Evolutionary conservation across 106 monocot species (phyloP), one percentile per base, ranked within the genome.

Genomic region (Gastrodia elata): DNA sequence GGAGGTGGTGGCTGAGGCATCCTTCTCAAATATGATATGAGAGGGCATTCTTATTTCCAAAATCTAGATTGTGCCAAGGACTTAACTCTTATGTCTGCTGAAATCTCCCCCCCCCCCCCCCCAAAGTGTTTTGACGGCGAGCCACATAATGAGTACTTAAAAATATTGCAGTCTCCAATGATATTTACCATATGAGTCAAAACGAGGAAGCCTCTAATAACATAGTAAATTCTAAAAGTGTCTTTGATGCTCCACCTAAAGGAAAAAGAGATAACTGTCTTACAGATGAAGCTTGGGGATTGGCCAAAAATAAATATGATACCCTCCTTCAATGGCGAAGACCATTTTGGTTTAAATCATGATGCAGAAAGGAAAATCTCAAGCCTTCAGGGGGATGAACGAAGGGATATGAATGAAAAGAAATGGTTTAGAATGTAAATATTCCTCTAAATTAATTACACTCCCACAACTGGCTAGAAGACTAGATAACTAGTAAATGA

Each of bases 381-480:
- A 68, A 55, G n/a, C 67, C 52, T 79, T 57, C 70, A 43, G n/a
- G 20, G 68, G 79, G 52, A 55, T 33, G 41, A 69, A 28, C 57
- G 87, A 90, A 52, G 89, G 70, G 68, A 89, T 49, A 74, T 83
- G 83, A 78, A 75, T 70, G 49, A 76, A 75, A 28, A n/a, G 68
- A 25, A 78, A 76, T 33, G 59, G 41, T 25, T 6, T 40, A 32
- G 22, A 2, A 22, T 8, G 46, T 26, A 78, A 30, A 16, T 7
- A 41, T 80, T 75, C 82, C 38, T 65, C 70, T 18, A 6, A 0
- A 35, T 16, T 64, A 28, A 43, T 46, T 39, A 24, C 33, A 56
- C 52, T 27, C 64, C 74, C 36, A 41, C 70, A 13, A 73, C 20
- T 79, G 41, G 56, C 56, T 82, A 40, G 74, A 74, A 27, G 71